Evolutionary conservation across 768 basidiomycete genomes (phyloP).

Genomic region (Suillus fuscotomentosus): DNA sequence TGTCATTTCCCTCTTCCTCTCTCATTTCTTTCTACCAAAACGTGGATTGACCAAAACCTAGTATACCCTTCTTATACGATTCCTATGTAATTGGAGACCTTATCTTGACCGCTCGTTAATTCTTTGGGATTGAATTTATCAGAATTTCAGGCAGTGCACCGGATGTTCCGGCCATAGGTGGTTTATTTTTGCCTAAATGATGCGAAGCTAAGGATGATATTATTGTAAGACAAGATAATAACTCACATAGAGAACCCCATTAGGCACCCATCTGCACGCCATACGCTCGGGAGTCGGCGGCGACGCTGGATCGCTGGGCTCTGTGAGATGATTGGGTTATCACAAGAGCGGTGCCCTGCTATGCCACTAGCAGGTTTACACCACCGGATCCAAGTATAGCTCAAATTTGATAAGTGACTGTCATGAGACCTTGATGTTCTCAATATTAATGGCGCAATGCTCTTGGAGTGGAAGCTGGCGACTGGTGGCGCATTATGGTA

Average conservation of each 20-base stretch:
- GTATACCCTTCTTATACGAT: slow-evolving; percentile 19
- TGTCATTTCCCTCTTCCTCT: background rate
- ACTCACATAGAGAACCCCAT: background rate
- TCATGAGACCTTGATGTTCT: background rate
- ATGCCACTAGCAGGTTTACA: background rate
- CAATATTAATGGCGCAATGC: background rate
- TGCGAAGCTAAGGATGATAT: background rate
- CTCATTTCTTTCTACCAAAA: background rate
- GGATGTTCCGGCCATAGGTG: background rate
- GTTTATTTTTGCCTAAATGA: background rate
- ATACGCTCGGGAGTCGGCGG: background rate
- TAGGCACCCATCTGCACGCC: background rate
- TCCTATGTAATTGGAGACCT: slow-evolving; percentile 18
- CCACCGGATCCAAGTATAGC: slow-evolving; percentile 1
- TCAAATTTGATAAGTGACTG: background rate
- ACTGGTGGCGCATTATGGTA: background rate
- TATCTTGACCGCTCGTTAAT: slow-evolving; percentile 13
- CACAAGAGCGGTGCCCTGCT: background rate
- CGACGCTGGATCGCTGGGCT: background rate
- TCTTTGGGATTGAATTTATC: slow-evolving; percentile 1
- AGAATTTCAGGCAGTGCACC: background rate
- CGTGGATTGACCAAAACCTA: slow-evolving; percentile 10
- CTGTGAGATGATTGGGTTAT: background rate
- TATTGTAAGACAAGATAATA: background rate
- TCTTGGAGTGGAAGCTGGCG: background rate